These are phyloP conservation scores for Boechera retrofracta DNA, from an alignment of 345 rosid species.

Conservation along the genomic window DNA sequence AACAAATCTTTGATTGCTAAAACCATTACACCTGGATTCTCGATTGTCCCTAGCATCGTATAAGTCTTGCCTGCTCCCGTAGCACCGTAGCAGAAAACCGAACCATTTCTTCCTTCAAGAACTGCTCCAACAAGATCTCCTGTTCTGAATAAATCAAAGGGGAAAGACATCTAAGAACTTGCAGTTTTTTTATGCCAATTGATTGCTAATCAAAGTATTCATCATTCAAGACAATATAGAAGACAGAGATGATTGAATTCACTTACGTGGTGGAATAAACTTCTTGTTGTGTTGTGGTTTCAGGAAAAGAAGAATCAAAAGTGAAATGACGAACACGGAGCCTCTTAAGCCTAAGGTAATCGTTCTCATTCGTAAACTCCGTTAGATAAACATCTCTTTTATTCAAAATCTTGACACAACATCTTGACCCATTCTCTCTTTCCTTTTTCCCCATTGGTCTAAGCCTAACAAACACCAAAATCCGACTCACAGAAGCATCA, in stretches of 20 bases:
- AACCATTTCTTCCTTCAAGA: constrained; percentile 89
- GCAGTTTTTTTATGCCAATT: not conserved
- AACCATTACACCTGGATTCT: constrained; percentile 98
- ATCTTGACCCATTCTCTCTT: constrained; percentile 75
- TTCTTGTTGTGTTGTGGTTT: constrained; percentile 72
- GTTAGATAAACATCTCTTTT: constrained; percentile 83
- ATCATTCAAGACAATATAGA: not conserved
- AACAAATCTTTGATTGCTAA: constrained; percentile 93
- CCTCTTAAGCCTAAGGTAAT: constrained; percentile 88
- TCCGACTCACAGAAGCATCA: constrained; percentile 53
- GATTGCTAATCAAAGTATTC: constrained; percentile 15
- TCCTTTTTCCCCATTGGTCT: constrained; percentile 95
- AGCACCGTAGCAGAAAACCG: constrained; percentile 98
- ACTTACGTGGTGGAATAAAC: constrained; percentile 92
- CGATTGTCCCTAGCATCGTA: constrained; percentile 86
- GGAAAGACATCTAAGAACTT: constrained; percentile 8
- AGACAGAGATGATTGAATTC: not conserved
- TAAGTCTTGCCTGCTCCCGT: constrained; percentile 86
- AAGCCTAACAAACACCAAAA: constrained; percentile 87
- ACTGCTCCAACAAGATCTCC: constrained; percentile 91
- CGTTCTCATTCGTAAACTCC: constrained; percentile 80
- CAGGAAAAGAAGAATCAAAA: constrained; percentile 87
- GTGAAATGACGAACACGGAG: constrained; percentile 87
- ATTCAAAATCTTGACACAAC: constrained; percentile 84
- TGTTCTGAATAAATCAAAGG: constrained; percentile 59